Conservation (phyloP, 805 yeast genomes). For the Yamadazyma phyllophila region DNA sequence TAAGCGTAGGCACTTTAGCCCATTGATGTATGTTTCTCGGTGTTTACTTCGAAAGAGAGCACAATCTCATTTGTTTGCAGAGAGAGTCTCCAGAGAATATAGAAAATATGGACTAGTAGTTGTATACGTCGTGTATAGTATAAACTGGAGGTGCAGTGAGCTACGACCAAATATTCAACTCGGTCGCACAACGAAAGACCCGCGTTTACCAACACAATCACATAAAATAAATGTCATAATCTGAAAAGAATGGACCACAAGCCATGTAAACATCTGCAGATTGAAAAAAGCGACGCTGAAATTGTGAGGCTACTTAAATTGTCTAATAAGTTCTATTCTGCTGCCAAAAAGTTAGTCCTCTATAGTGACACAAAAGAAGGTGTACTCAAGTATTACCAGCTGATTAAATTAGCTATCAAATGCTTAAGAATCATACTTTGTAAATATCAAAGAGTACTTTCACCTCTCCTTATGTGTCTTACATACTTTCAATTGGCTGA, state of each 20-base stretch:
- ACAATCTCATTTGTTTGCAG: too few species aligned
- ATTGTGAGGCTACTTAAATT: slow-evolving; percentile 1
- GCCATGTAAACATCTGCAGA: not conserved
- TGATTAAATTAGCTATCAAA: slow-evolving; percentile 36
- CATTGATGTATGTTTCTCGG: too few species aligned
- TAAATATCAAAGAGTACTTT: slow-evolving; percentile 26
- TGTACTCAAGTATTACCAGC: slow-evolving; percentile 21
- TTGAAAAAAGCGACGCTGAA: not conserved
- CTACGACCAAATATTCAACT: too few species aligned
- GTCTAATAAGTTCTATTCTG: slow-evolving; percentile 20
- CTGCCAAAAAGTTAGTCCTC: slow-evolving; percentile 23
- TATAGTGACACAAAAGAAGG: slow-evolving; percentile 18
- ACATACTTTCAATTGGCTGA: slow-evolving; percentile 36
- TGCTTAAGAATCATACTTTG: slow-evolving; percentile 31
- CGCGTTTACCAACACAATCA: not conserved
- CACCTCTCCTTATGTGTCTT: slow-evolving; percentile 29
- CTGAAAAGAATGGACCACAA: not conserved
- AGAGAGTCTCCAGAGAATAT: too few species aligned
- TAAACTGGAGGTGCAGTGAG: too few species aligned
- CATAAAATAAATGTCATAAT: not conserved
- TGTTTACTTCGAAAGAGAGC: too few species aligned
- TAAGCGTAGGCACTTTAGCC: too few species aligned
- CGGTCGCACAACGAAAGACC: too few species aligned
- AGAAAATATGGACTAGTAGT: too few species aligned
- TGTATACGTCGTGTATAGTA: too few species aligned